Evolutionary conservation across 164 flowering plant species (phyloP).

Genomic region (Kingdonia uniflora): DNA sequence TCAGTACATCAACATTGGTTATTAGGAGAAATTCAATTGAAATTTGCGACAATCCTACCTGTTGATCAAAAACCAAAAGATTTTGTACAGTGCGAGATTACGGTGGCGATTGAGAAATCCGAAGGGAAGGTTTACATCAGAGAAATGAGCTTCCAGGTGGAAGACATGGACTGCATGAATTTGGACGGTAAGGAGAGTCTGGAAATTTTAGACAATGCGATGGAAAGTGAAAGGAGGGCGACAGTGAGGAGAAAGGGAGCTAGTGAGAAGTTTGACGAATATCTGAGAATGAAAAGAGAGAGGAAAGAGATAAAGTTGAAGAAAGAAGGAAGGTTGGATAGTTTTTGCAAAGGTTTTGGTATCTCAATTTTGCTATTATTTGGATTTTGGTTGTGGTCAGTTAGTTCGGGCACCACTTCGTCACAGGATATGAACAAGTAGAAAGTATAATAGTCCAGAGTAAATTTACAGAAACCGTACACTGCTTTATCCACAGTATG

Average conservation of each 20-base stretch:
- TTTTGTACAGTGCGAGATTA: constrained; percentile 21
- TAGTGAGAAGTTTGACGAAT: constrained; percentile 24
- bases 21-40: constrained; percentile 35
- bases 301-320: constrained; percentile 21
- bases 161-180: constrained; percentile 54
- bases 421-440: background rate
- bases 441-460: background rate
- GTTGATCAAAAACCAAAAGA: constrained; percentile 13
- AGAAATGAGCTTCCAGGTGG: constrained; percentile 55
- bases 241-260: constrained; percentile 8
- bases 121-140: constrained; percentile 36
- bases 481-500: no score
- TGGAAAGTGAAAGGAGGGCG: constrained; percentile 21
- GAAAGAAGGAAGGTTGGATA: constrained; percentile 28
- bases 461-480: background rate
- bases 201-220: constrained; percentile 27
- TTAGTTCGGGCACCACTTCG: background rate
- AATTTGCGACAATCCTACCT: constrained; percentile 29
- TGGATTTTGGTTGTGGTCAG: background rate
- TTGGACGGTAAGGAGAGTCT: constrained; percentile 43
- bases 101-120: constrained; percentile 27
- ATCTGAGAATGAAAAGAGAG: constrained; percentile 21
- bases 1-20: constrained; percentile 50
- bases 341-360: constrained; percentile 4
- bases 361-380: background rate